Percentiles rank a stretch among this genome's conserved stretches.
Conservation (phyloP, 129 eudicot species). For the Oenanthe sinensis region DNA sequence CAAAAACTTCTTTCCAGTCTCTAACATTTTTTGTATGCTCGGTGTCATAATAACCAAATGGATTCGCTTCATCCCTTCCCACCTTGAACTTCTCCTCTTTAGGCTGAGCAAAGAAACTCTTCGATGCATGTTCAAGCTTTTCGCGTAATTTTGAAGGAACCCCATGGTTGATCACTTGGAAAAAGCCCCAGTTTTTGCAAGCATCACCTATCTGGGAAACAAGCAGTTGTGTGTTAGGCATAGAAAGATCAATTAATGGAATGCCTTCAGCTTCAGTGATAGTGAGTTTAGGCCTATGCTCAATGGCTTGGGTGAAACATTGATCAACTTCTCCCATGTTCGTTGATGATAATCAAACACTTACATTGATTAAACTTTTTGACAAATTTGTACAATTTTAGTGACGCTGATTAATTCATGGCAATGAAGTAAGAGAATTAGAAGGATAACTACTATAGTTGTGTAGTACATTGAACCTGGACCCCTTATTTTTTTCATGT, state of each 20-base stretch:
- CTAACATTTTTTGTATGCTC: conserved; percentile 40
- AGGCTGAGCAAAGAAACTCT: conserved; percentile 21
- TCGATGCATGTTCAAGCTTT: conserved; percentile 19
- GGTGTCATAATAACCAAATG: conserved; percentile 25
- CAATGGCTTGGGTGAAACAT: conserved; percentile 48
- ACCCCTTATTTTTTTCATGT: background rate
- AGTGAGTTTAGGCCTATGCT: conserved; percentile 63
- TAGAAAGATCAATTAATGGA: conserved; percentile 41
- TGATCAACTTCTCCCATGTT: conserved; percentile 56
- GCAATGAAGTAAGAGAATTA: too few relatives aligned
- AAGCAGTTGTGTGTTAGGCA: conserved; percentile 12
- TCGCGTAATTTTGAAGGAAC: conserved; percentile 23
- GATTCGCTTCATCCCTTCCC: conserved; percentile 22
- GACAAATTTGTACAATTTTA: background rate
- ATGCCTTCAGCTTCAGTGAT: background rate
- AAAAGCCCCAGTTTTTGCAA: conserved; percentile 43
- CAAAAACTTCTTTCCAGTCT: conserved; percentile 42
- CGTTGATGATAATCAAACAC: background rate
- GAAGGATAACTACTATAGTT: too few relatives aligned
- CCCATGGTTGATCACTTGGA: conserved; percentile 46
- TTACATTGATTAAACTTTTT: too few relatives aligned
- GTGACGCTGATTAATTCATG: background rate
- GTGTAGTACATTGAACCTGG: background rate
- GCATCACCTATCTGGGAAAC: conserved; percentile 35
- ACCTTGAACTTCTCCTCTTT: conserved; percentile 34